These are phyloP conservation scores for Alternaria triticina DNA, from an alignment of 2,329 filamentous ascomycete genomes.

Conservation along the genomic window DNA sequence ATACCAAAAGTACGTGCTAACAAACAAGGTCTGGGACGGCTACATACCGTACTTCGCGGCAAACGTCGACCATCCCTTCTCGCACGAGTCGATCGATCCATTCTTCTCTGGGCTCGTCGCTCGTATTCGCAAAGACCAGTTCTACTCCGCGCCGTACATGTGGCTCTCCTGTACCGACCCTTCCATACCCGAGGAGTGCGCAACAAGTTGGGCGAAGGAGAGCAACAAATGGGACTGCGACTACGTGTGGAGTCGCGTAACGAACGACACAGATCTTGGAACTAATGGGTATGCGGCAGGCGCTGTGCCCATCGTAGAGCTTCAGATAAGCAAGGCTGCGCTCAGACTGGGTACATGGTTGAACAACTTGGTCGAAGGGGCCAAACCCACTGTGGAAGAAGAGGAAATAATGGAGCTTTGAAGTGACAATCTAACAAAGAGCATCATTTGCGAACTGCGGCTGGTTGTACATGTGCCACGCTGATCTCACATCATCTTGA, in stretches of 20 bases:
- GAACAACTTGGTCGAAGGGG: slow-evolving; percentile 41
- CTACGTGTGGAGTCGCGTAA: slow-evolving; percentile 45
- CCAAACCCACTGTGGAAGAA: slow-evolving; percentile 1
- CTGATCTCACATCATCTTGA: neutral
- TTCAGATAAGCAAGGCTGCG: slow-evolving; percentile 52
- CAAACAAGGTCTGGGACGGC: slow-evolving; percentile 48
- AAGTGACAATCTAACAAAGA: neutral
- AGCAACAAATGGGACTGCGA: slow-evolving; percentile 50
- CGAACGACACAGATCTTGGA: slow-evolving; percentile 43
- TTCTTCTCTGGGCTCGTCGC: slow-evolving; percentile 46
- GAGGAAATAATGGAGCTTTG: slow-evolving; percentile 29
- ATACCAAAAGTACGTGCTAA: slow-evolving; percentile 10
- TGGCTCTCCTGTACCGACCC: slow-evolving; percentile 49
- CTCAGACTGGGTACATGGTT: slow-evolving; percentile 49
- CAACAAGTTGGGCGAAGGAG: slow-evolving; percentile 47
- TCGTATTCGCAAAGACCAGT: slow-evolving; percentile 45
- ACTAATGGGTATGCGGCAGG: slow-evolving; percentile 47
- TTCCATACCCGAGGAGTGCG: slow-evolving; percentile 40
- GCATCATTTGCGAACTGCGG: neutral
- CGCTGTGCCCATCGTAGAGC: slow-evolving; percentile 49
- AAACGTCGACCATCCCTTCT: slow-evolving; percentile 40
- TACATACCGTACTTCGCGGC: slow-evolving; percentile 49
- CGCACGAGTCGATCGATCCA: slow-evolving; percentile 43
- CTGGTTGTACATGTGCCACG: neutral
- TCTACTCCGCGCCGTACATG: slow-evolving; percentile 43